Evolutionary conservation across 1,284 basidiomycete genomes (phyloP).

Genomic region (Cryptococcus sp.): DNA sequence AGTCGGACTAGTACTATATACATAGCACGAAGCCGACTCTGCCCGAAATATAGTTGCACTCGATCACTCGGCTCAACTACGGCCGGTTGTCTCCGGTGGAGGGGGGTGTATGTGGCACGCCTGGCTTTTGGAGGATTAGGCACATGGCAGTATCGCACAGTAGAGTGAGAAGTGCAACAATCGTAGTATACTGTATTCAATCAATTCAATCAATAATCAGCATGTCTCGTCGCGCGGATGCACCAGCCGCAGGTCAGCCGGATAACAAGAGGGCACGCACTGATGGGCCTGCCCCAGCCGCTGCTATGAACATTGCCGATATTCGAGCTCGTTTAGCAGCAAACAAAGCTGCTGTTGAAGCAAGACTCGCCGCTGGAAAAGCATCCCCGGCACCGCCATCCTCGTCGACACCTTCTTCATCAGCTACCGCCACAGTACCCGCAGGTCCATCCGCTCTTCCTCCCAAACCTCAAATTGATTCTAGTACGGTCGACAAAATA

Average conservation of each 20-base stretch:
- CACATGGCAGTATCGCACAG: too few relatives aligned
- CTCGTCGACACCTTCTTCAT: conserved; percentile 12
- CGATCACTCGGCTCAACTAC: too few relatives aligned
- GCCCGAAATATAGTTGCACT: too few relatives aligned
- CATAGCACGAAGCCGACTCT: too few relatives aligned
- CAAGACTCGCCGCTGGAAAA: conserved; percentile 48
- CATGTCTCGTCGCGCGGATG: conserved; percentile 25
- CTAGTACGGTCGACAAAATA: conserved; percentile 64
- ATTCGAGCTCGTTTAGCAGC: conserved; percentile 70
- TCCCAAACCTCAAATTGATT: conserved; percentile 47
- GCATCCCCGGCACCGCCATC: conserved; percentile 20
- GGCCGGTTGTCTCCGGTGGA: too few relatives aligned
- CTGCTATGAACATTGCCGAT: conserved; percentile 27
- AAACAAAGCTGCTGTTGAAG: conserved; percentile 72
- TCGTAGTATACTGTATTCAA: too few relatives aligned
- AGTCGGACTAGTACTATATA: too few relatives aligned
- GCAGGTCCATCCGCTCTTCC: conserved; percentile 47
- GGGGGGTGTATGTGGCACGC: too few relatives aligned
- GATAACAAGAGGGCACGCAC: conserved; percentile 23
- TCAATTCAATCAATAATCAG: neutral
- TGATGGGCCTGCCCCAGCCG: conserved; percentile 6
- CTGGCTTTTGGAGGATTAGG: too few relatives aligned
- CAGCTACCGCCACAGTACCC: conserved; percentile 30
- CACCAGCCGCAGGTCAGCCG: conserved; percentile 16
- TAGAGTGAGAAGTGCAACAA: too few relatives aligned